Evolutionary conservation across 1,139 yeast species (phyloP), one percentile per base, ranked within the genome.

Genomic region (Blastobotrys elegans): DNA sequence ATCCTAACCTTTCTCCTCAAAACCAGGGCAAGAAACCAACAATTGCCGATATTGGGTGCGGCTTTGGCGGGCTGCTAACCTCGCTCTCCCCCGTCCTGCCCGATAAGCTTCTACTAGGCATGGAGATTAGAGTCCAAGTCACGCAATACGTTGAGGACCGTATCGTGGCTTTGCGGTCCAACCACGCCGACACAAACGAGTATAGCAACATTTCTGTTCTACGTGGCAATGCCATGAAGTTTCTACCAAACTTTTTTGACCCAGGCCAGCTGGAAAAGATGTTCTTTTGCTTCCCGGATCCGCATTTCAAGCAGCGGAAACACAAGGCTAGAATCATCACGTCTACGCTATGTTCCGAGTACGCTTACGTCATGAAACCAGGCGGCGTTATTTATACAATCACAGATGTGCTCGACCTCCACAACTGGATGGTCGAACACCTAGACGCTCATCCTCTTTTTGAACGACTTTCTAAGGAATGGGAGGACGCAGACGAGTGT

Each of bases 221-320:
- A 48, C 76, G 99, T 64, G 97, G 95, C 22, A 92, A 92, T 64
- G 95, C 97, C 37, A 94, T 94, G 98, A 92, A 92, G 68, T 92
- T 92, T 62, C 71, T 90, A 55, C 97, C 98, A 29, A 92, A 92
- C 66, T 92, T 94, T 66, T 92, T 94, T 70, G 72, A 75, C 49
- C 82, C 84, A 65, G 82, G 82, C 4, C 75, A 69, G 65, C 72
- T 92, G 47, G 79, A 83, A 34, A 92, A 92, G 72, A 86, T 92
- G 80, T 92, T 92, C 68, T 92, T 94, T 71, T 94, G 98, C 68
- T 92, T 92, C 76, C 99, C 99, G 17, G 99, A 92, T 68, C 99
- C 99, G 13, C 98, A 94, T 67, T 92, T 92, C 73, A 92, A 92
- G 64, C 96, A 88, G 66, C 77, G 98, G 61, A 92, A 92, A 66